Evolutionary conservation across 192 early-diverging fungal genomes (phyloP).

Genomic region (Cetraspora pellucida): DNA sequence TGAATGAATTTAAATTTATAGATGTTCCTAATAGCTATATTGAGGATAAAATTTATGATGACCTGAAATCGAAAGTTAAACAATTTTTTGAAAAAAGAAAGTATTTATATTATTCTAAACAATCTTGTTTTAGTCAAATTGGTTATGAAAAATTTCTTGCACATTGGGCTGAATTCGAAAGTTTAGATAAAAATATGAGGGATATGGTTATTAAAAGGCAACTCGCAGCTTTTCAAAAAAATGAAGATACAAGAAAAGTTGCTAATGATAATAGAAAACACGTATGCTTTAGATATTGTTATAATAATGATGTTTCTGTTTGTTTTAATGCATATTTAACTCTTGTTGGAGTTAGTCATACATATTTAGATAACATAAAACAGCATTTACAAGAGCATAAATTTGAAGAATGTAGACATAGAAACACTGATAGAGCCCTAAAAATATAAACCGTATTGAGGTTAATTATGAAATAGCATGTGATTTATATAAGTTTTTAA

Average conservation of each 20-base stretch:
- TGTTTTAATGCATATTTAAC: background rate
- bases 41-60: background rate
- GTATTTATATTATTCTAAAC: background rate
- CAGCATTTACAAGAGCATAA: conserved; percentile 1
- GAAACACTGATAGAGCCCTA: background rate
- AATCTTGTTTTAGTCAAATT: background rate
- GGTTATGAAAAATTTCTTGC: background rate
- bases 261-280: background rate
- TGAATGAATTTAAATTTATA: background rate
- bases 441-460: background rate
- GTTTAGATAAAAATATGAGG: background rate
- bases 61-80: background rate
- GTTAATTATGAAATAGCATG: background rate
- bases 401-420: background rate
- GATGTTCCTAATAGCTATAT: background rate
- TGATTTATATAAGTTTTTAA: background rate
- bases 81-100: background rate
- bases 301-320: background rate
- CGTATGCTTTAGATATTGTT: background rate
- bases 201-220: background rate
- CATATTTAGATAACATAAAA: background rate
- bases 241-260: conserved; percentile 5
- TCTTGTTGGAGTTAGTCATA: background rate
- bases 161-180: background rate
- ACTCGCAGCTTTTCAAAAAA: background rate